These are phyloP conservation scores for Alternaria solani DNA, from an alignment of 2,329 filamentous ascomycete species.

Conservation along the genomic window DNA sequence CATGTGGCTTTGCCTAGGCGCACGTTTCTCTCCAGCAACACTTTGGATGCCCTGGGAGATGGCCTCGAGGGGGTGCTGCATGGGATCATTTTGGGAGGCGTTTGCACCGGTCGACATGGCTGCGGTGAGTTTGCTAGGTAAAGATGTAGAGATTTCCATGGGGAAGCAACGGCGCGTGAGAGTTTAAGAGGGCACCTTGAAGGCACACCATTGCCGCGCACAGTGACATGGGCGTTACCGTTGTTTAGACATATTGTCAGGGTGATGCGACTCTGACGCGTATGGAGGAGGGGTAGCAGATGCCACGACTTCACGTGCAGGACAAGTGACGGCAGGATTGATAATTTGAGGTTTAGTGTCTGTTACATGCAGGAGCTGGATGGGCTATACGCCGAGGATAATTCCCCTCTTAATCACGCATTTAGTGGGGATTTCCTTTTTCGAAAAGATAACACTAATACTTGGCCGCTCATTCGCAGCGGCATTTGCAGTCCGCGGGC, in stretches of 20 bases:
- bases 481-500: background rate
- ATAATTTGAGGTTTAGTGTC: constrained; percentile 1
- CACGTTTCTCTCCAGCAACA: constrained; percentile 50
- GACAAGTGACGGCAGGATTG: background rate
- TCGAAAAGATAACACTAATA: constrained; percentile 2
- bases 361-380: background rate
- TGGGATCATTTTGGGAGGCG: constrained; percentile 43
- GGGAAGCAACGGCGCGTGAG: background rate
- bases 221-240: background rate
- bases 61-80: constrained; percentile 54
- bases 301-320: constrained; percentile 11
- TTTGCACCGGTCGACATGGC: constrained; percentile 38
- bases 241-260: constrained; percentile 19
- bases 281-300: constrained; percentile 1
- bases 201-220: constrained; percentile 16
- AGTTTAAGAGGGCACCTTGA: background rate
- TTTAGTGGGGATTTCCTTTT: background rate
- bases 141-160: constrained; percentile 29
- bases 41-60: constrained; percentile 54
- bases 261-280: constrained; percentile 33
- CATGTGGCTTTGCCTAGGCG: constrained; percentile 53
- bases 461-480: background rate
- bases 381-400: background rate
- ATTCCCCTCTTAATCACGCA: background rate
- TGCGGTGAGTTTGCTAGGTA: constrained; percentile 23